Evolutionary conservation across 352 stramenopile genomes (phyloP), one percentile per base, ranked within the genome.

Genomic region (Elongisporangium undulatum): DNA sequence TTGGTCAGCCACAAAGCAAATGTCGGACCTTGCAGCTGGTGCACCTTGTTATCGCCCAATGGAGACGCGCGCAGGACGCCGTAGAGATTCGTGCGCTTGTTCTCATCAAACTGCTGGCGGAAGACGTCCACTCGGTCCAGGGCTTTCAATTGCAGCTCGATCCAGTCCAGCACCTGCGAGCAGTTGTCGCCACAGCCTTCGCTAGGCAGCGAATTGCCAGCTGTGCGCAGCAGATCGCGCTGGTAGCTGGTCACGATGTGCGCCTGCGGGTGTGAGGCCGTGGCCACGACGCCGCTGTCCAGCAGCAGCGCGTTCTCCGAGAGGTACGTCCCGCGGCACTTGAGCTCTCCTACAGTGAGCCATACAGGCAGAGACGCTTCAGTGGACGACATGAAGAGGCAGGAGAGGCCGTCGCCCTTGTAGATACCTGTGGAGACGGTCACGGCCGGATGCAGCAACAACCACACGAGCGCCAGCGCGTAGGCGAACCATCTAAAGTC

Each of bases 301-400:
- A 92, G 80, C 16, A 96, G 74, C 55, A 96, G 71, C 52, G 85
- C 87, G 58, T 96, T 96, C 71, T 96, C 87, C 2, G 86, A 95
- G 56, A 94, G 90, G 70, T 96, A 96, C 45, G 87, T 96, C 9
- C 81, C 81, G 20, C 87, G 73, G 41, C 77, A 89, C 67, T 95
- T 95, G 23, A 87, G 66, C 48, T 96, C 86, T 20, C 79, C 82
- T 80, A 53, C 62, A 45, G 55, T 16, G 17, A 45, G 13, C 19
- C 13, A 51, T 53, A 39, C 3, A 48, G 38, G 13, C 0, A 38
- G 26, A 54, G 59, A 51, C 10, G 22, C 8, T 2, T 24, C 9
- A 54, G 16, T 16, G 22, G 12, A 12, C 12, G 41, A 15, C 16
- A 23, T 2, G 2, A 39, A 38, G 50, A 26, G 20, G n/a, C 3